Evolutionary conservation across 148 eudicot genomes (phyloP), one percentile per base, ranked within the genome.

Genomic region (Euryodendron excelsum): DNA sequence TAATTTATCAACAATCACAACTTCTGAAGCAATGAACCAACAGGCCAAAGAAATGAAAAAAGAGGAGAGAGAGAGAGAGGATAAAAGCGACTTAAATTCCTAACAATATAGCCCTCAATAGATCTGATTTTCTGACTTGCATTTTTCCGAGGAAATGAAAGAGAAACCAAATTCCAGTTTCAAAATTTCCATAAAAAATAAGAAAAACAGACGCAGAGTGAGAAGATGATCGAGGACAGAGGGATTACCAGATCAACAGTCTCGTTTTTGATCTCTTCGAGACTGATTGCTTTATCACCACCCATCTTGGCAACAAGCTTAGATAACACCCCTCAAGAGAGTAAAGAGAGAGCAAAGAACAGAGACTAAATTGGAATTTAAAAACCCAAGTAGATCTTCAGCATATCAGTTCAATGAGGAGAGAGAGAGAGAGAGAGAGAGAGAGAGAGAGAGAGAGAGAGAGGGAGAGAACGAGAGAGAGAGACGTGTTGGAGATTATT

Each of bases 161-260:
- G 70, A 33, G 7, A 58, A 30, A 62, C 50, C 62, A 34, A 73
- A 74, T 52, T 52, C 48, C 48, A 74, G 44, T 5, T 72, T 63
- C 12, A 66, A 37, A 34, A 37, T 9, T 36, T 9, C n/a, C 70
- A 23, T 66, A 12, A 27, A 55, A 56, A 12, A 71, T 55, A 56
- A 0, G 5, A 33, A 47, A 23, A 8, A 45, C 10, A 1, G 33
- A 20, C 0, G 10, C 30, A 73, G 10, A 18, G 63, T 52, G 45
- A 25, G 25, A 45, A 15, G 60, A 50, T 10, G 58, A 47, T 45
- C 4, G 30, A 14, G 31, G 53, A 31, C 56, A 39, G 18, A 20
- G 61, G 5, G 37, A 48, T 48, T 91, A 93, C 98, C 98, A 93
- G 88, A 93, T 93, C 98, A 84, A 93, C 94, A 39, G 98, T 87